These are phyloP conservation scores for Wickerhamiella vanderwaltii DNA, from an alignment of 805 yeast species.

Conservation along the genomic window DNA sequence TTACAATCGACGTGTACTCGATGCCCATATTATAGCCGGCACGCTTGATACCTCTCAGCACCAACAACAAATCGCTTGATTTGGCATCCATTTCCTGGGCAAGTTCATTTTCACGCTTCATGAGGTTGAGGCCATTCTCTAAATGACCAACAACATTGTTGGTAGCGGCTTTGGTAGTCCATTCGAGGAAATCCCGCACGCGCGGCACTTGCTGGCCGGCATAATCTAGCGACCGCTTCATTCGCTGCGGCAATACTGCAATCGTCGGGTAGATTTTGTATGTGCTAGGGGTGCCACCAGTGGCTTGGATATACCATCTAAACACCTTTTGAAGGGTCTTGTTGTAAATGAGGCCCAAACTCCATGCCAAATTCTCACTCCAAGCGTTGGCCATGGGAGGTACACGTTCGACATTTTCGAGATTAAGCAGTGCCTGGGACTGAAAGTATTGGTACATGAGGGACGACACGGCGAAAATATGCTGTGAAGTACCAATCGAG, in stretches of 20 bases:
- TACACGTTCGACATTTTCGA: constrained; percentile 73
- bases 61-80: constrained; percentile 34
- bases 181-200: constrained; percentile 11
- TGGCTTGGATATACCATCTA: constrained; percentile 87
- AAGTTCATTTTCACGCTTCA: constrained; percentile 18
- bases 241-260: constrained; percentile 64
- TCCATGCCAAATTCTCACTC: constrained; percentile 89
- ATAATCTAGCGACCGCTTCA: constrained; percentile 29
- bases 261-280: constrained; percentile 45
- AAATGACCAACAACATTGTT: not conserved
- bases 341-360: constrained; percentile 77
- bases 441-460: constrained; percentile 81
- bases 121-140: not conserved
- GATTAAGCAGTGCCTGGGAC: constrained; percentile 67
- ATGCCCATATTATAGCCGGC: constrained; percentile 64
- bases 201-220: constrained; percentile 24
- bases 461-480: constrained; percentile 74
- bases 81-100: constrained; percentile 20
- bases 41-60: constrained; percentile 78
- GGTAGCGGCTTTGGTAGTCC: constrained; percentile 5
- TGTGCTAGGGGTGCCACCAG: constrained; percentile 76
- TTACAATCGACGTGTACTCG: constrained; percentile 72
- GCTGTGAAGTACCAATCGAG: constrained; percentile 79
- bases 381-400: constrained; percentile 92
- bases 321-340: constrained; percentile 75